phyloP scores from a whole-genome alignment of 768 basidiomycete species.

The Rhizopogon rudus region DNA sequence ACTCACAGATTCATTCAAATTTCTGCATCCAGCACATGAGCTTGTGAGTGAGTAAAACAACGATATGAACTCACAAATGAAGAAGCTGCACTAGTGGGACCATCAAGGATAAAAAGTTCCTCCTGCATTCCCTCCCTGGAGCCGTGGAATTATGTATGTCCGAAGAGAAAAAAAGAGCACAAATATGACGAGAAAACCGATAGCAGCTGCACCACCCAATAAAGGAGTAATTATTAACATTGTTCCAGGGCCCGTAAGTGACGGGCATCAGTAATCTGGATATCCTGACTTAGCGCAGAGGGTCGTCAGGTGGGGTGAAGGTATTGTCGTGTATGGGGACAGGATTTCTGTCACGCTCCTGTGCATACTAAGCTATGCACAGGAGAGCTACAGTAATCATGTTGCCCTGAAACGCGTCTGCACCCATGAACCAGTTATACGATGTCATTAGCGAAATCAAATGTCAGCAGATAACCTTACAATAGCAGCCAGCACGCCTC shows the following conservation, averaged over 20 bases:
- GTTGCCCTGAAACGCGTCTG: slow-evolving; percentile 72
- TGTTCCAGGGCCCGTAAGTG: slow-evolving; percentile 73
- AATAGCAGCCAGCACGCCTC: slow-evolving; percentile 87
- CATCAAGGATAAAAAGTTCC: slow-evolving; percentile 83
- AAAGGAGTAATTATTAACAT: slow-evolving; percentile 79
- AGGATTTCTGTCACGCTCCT: too few species aligned
- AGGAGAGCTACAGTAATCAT: slow-evolving; percentile 80
- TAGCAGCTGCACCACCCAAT: slow-evolving; percentile 52
- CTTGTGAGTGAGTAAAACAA: background rate
- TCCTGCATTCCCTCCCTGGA: slow-evolving; percentile 39
- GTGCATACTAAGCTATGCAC: slow-evolving; percentile 27
- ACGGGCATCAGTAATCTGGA: slow-evolving; percentile 70
- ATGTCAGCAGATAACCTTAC: slow-evolving; percentile 36
- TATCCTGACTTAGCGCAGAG: slow-evolving; percentile 71
- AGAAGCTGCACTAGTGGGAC: slow-evolving; percentile 66
- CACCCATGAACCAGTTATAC: slow-evolving; percentile 86
- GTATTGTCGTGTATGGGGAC: slow-evolving; percentile 63
- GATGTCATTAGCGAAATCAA: background rate
- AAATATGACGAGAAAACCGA: slow-evolving; percentile 89
- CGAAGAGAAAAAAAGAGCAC: slow-evolving; percentile 78
- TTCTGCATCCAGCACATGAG: slow-evolving; percentile 22
- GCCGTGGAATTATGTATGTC: slow-evolving; percentile 62
- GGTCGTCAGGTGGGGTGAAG: slow-evolving; percentile 58
- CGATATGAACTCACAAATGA: slow-evolving; percentile 57
- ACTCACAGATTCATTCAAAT: slow-evolving; percentile 36